Evolutionary conservation across 2,329 filamentous ascomycete genomes (phyloP), one percentile per base, ranked within the genome.

Genomic region (Emydomyces testavorans): DNA sequence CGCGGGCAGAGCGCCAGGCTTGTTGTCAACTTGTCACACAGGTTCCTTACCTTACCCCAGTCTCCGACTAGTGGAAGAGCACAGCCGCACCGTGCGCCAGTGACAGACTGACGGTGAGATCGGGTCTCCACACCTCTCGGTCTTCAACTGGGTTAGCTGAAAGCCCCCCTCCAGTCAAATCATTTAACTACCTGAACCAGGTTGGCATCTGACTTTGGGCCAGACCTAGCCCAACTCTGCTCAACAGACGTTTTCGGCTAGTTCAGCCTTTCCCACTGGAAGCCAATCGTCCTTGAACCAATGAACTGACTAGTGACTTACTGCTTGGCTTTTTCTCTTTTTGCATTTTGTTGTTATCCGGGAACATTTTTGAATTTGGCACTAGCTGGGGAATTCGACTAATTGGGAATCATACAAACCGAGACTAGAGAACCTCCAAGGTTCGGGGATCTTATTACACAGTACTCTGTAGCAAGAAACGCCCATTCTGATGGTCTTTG

Each of bases 51-150:
- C n/a, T n/a, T 29, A 35, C 46, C 46, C 37, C 32, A 29, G 46
- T 43, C 46, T 38, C 38, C 28, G 43, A 51, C 53, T 51, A 54
- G 53, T 53, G 52, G 51, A 49, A 52, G 47, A 51, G 45, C 50
- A 51, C 53, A 54, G 51, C 53, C 53, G 51, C 51, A 51, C 48
- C 51, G 41, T 54, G 51, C 51, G 49, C 53, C 53, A 52, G 51
- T 52, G 51, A 53, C 44, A 48, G 52, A 49, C 50, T 50, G 46
- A 49, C 41, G 52, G 39, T 46, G 36, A 39, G 46, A 48, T 48
- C 46, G 16, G 6, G 29, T 48, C 46, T 48, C 46, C 46, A 48
- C 46, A 24, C 6, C 20, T n/a, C 36, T 41, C 13, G 15, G 10
- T 34, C 16, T 32, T 36, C n/a, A 18, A 31, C 32, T 28, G n/a